A percentile compares a stretch with the other conserved stretches of the same genome.
These are phyloP conservation scores for Stentor roeselii DNA, from an alignment of 73 alveolate genomes.

Conservation along the genomic window DNA sequence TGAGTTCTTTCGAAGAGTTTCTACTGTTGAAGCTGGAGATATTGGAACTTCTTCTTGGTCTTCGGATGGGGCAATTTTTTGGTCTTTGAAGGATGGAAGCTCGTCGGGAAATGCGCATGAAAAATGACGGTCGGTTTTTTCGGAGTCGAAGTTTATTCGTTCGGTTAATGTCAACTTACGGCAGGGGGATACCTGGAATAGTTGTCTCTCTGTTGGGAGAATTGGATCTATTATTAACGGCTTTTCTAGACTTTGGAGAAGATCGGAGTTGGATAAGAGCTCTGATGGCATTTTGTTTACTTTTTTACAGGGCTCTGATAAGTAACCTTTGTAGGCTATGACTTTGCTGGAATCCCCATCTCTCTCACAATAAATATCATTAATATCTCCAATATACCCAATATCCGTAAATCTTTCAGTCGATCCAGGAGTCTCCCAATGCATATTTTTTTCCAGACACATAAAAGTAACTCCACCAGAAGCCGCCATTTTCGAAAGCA, in stretches of 20 bases:
- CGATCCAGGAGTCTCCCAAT: neutral
- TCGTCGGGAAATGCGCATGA: constrained; percentile 9
- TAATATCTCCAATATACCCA: neutral
- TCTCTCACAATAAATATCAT: neutral
- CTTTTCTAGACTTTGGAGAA: neutral
- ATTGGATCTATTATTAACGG: neutral
- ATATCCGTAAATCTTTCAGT: neutral
- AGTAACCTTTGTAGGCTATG: neutral
- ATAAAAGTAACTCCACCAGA: constrained; percentile 18
- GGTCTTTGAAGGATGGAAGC: too few species aligned
- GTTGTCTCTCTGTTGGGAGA: neutral
- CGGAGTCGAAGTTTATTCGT: too few species aligned
- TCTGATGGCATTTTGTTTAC: neutral
- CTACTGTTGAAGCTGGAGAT: neutral
- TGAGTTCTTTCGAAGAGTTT: neutral
- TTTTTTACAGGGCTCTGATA: neutral
- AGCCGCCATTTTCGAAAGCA: neutral
- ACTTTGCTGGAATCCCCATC: too few species aligned
- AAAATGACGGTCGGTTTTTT: neutral
- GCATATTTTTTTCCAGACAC: neutral
- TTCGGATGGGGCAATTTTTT: too few species aligned
- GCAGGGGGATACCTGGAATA: neutral
- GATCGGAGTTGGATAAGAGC: neutral
- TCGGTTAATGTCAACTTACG: neutral
- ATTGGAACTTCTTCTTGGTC: neutral